Base-by-base conservation (phyloP, 2,329 filamentous ascomycete genomes). In the Exophiala spinifera region DNA sequence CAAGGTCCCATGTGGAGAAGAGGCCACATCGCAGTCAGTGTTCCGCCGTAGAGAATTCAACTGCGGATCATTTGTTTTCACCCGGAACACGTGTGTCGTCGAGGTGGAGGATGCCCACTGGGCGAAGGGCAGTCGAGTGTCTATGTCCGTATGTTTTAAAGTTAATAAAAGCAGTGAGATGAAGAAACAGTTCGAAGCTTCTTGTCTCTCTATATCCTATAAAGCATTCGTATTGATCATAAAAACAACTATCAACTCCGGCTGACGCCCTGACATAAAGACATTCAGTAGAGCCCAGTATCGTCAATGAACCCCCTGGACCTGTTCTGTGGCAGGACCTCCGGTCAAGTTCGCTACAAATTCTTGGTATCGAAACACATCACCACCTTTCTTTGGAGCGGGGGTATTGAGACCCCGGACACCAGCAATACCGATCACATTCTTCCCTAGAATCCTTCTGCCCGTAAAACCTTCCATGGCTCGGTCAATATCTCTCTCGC, bases 281-380 rank as follows among this genome's bases (percentile, higher is more conserved):
- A 31, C 7, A 31, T 31, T 6, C 28, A 31, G 8, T 21, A 43
- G 28, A 40, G n/a, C 13, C 10, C 42, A 21, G 28, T 44, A 58
- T 37, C 52, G 48, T n/a, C 52, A 44, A 14, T 48, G 36, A 21
- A 58, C 49, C 14, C 49, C 34, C 36, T 55, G 56, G 3, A 33
- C 14, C 21, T 47, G 56, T n/a, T 58, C 56, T 8, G 51, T 55
- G 7, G 57, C 49, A 34, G 62, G 57, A 10, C 79, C 77, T 2
- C 85, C 84, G 63, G 81, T 78, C 46, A 88, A 75, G 21, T 81
- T 86, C 59, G 79, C 81, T 60, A 97, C 89, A 73, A 97, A 97
- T 55, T 99, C 94, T 59, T 89, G 84, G 69, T 97, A 99, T 66
- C 85, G 83, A 72, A 99, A 97, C 0, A 97, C 91, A 56, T 97